A percentile compares a stretch with the other conserved stretches of the same genome.
Evolutionary conservation across 345 rosid species (phyloP).

Genomic region (Psidium friedrichsthalianum): DNA sequence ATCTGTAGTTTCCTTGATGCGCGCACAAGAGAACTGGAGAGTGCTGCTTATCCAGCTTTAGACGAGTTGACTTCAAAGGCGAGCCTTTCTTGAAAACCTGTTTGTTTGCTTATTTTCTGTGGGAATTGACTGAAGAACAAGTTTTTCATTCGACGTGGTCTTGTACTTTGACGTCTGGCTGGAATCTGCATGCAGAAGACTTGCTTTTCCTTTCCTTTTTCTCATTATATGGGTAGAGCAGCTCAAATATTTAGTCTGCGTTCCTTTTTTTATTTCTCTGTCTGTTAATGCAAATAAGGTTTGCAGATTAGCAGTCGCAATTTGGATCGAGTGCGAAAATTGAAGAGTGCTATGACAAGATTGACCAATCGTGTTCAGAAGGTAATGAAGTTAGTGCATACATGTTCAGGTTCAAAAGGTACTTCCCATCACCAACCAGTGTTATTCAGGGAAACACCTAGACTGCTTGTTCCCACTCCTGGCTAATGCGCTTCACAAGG

Average conservation of each 20-base stretch:
- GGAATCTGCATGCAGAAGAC: not conserved
- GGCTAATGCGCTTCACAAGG: not conserved
- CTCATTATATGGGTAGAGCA: too few relatives aligned
- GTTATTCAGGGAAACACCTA: not conserved
- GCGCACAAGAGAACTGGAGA: too few relatives aligned
- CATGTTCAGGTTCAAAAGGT: not conserved
- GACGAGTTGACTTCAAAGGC: not conserved
- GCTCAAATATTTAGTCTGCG: too few relatives aligned
- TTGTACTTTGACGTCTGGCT: not conserved
- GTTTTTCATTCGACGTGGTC: not conserved
- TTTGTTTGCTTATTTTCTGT: not conserved
- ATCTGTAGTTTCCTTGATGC: too few relatives aligned
- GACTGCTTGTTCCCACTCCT: not conserved
- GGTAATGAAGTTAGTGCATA: conserved; percentile 5
- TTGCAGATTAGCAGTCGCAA: conserved; percentile 1
- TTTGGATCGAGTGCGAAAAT: too few relatives aligned
- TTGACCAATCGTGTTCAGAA: too few relatives aligned
- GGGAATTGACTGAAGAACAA: not conserved
- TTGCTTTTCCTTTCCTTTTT: not conserved
- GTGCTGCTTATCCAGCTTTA: too few relatives aligned
- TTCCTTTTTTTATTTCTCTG: not conserved
- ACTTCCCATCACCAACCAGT: not conserved
- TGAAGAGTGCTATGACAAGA: too few relatives aligned
- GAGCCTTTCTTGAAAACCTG: not conserved
- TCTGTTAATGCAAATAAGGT: not conserved